Base-by-base conservation (phyloP, 1,139 yeast species). In the Ogataea hybrid region DNA sequence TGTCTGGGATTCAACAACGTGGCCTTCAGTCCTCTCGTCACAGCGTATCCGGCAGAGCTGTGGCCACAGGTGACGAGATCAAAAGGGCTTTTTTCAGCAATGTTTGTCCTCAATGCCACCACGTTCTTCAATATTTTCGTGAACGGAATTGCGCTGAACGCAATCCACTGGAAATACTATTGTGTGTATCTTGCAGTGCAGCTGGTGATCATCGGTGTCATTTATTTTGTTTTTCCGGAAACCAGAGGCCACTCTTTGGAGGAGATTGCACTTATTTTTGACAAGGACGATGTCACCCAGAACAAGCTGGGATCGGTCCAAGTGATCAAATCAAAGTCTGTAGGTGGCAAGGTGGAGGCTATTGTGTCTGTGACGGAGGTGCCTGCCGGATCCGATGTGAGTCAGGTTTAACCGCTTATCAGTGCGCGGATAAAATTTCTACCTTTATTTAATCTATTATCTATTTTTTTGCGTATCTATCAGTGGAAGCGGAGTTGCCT, bases 91-190 rank as follows among this genome's bases (percentile, higher is more conserved):
- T 68, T 65, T 46, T 52, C 69, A 5, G 55, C 61, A 49, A 58
- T 60, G 41, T 54, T 67, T 32, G 52, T 59, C 25, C 64, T 61
- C 46, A 63, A 66, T 36, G 40, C 50, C 21, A 47, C 55, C 16
- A 51, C 50, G 25, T 51, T 71, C 25, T 62, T 63, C 63, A 70
- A 69, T 44, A 68, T 76, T 33, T 78, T 71, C 53, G 81, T 76
- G 38, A 77, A 77, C 53, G 76, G 82, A 6, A 69, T 79, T 55
- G 84, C 81, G 16, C 70, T 79, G 75, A 77, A 70, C 42, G 73
- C 73, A 25, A 71, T 79, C 47, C 68, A 66, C 28, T 78, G 83
- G 81, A 77, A 74, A 54, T 79, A 77, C 64, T 79, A 79, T 57
- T 75, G 78, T 51, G 79, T 79, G 9, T 77, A 59, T 46, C 42